These are phyloP conservation scores for Kuraishia hungarica DNA, from an alignment of 805 yeast genomes.

Conservation along the genomic window DNA sequence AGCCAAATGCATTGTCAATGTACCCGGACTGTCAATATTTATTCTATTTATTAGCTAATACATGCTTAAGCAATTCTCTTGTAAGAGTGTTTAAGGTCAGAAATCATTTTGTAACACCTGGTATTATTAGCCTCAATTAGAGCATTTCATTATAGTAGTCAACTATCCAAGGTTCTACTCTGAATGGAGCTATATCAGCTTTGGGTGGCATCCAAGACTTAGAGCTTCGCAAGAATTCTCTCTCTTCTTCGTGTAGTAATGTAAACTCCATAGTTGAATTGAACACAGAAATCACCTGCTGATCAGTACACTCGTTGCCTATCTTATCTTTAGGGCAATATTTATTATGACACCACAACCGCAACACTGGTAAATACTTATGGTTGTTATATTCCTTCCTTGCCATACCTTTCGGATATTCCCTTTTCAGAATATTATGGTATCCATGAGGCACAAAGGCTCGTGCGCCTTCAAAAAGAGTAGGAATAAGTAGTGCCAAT, in stretches of 20 bases:
- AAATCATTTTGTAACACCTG: not conserved
- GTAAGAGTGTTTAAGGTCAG: not conserved
- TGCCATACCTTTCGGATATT: conserved; percentile 33
- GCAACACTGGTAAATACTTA: conserved; percentile 38
- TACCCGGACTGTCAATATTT: too few relatives aligned
- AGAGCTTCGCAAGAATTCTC: conserved; percentile 9
- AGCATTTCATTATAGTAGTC: conserved; percentile 4
- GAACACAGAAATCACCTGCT: conserved; percentile 21
- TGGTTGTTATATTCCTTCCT: conserved; percentile 29
- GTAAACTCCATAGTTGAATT: conserved; percentile 19
- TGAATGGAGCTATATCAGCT: conserved; percentile 6
- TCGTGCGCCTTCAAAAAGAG: conserved; percentile 46
- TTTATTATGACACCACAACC: conserved; percentile 42
- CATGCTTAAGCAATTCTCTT: not conserved
- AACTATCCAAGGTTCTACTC: conserved; percentile 11
- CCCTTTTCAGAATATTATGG: conserved; percentile 32
- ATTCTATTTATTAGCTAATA: not conserved
- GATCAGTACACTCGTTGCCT: conserved; percentile 21
- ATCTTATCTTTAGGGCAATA: conserved; percentile 19
- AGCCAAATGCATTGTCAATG: too few relatives aligned
- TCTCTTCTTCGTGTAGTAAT: conserved; percentile 17
- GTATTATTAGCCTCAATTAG: not conserved
- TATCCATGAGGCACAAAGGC: conserved; percentile 43
- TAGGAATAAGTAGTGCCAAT: conserved; percentile 38
- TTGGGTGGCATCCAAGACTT: not conserved